Base-by-base conservation (phyloP, 2,329 filamentous ascomycete species). In the Aspergillus alliaceus region DNA sequence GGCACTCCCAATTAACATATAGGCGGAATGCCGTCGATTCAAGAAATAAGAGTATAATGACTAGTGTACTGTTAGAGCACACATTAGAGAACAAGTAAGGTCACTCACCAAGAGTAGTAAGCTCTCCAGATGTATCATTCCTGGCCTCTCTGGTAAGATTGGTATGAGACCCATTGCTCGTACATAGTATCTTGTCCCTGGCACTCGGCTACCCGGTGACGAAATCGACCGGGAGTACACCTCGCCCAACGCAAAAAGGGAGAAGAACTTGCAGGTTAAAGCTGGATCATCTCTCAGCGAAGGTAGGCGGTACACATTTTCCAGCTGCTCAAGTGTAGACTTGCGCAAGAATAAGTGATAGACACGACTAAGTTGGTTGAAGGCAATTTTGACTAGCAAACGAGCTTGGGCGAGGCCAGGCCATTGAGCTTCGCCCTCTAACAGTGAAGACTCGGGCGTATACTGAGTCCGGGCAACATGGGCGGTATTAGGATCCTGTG, bases 231-330 rank as follows among this genome's bases (percentile, higher is more conserved):
- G 63, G 15, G 74, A 75, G 54, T 77, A 78, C 1, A 77, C 72
- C 32, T 79, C 72, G 0, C 76, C 76, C 4, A 78, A 56, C 0
- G 74, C 73, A 64, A 79, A 77, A 2, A 79, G 65, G 2, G 72
- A 69, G 49, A 76, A 78, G 24, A 76, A 73, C 24, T 78, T 77
- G 54, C 74, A 77, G 4, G 72, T 61, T 60, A 75, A 69, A 53
- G 69, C 8, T 51, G 73, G 24, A 61, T 66, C 59, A n/a, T 66
- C 58, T 29, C 65, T 68, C 8, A 58, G 58, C 2, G 48, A 25
- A 1, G 53, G 57, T 24, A 31, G 65, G n/a, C 57, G 72, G 65
- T 56, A 70, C 8, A 66, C 63, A 31, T 42, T 68, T 66, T 75
- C 46, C 65, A 72, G 60, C 67, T 71, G 32, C 56, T 71, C 71